Percentiles rank a stretch among this genome's conserved stretches.
Conservation (phyloP, 1,284 basidiomycete genomes). For the Fomitopsis schrenkii region DNA sequence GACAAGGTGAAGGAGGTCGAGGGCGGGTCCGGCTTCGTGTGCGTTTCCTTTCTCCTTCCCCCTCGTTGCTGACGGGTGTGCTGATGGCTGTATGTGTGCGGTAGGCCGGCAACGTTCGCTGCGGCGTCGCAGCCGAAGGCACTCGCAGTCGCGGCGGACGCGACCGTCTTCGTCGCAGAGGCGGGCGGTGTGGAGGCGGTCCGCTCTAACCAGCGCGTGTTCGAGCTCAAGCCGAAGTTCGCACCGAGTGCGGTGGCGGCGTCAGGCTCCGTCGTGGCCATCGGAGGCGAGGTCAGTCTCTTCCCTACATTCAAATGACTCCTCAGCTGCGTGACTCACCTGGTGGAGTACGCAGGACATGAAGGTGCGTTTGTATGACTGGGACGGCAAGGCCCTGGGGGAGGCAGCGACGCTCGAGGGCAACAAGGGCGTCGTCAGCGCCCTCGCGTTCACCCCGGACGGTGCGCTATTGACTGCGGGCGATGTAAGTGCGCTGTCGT, state of each 20-base stretch:
- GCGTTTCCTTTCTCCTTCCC: slow-evolving; percentile 23
- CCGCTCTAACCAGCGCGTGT: slow-evolving; percentile 61
- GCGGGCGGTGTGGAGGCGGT: slow-evolving; percentile 64
- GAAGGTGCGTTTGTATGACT: slow-evolving; percentile 70
- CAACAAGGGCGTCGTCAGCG: slow-evolving; percentile 70
- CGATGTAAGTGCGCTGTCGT: slow-evolving; percentile 51
- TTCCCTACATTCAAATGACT: neutral
- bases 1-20: slow-evolving; percentile 72
- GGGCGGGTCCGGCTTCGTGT: slow-evolving; percentile 50
- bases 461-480: slow-evolving; percentile 75
- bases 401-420: slow-evolving; percentile 61
- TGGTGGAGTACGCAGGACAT: slow-evolving; percentile 45
- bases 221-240: slow-evolving; percentile 50
- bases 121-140: slow-evolving; percentile 73
- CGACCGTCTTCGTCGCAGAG: slow-evolving; percentile 73
- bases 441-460: slow-evolving; percentile 80
- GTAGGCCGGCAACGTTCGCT: slow-evolving; percentile 42
- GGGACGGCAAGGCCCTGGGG: slow-evolving; percentile 59
- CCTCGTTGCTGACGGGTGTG: neutral
- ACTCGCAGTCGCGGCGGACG: slow-evolving; percentile 57
- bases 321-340: neutral
- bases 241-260: slow-evolving; percentile 57
- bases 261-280: slow-evolving; percentile 51
- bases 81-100: neutral
- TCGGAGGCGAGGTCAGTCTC: slow-evolving; percentile 67